A percentile compares a stretch with the other conserved stretches of the same genome.
Evolutionary conservation across 768 basidiomycete genomes (phyloP).

Genomic region (Mycena crocata): DNA sequence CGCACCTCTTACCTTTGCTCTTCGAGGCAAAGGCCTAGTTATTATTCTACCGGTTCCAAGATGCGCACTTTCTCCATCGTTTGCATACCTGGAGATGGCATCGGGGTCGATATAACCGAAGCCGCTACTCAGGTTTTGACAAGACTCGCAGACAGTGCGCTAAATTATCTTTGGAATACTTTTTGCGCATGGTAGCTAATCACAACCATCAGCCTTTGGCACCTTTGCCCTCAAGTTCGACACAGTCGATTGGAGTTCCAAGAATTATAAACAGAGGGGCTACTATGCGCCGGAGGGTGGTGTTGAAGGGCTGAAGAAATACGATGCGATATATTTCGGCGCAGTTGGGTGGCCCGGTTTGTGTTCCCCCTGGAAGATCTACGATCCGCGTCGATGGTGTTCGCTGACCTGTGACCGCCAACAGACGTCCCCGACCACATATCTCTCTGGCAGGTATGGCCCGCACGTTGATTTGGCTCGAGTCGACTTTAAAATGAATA

Average conservation of each 20-base stretch:
- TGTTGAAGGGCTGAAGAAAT: constrained; percentile 51
- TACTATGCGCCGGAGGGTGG: constrained; percentile 59
- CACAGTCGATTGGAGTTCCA: constrained; percentile 60
- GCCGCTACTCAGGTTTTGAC: constrained; percentile 60
- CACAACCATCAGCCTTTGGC: too few species aligned
- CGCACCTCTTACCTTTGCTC: not conserved
- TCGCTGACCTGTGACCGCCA: not conserved
- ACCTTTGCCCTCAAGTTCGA: constrained; percentile 57
- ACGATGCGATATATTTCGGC: constrained; percentile 62
- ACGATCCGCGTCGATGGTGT: constrained; percentile 24
- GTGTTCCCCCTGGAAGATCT: constrained; percentile 2
- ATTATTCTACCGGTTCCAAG: constrained; percentile 2
- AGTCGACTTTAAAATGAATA: not conserved
- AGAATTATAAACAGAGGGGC: constrained; percentile 59
- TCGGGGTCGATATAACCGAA: constrained; percentile 64
- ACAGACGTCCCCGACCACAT: constrained; percentile 63
- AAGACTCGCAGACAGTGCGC: constrained; percentile 52
- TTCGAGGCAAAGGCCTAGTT: too few species aligned
- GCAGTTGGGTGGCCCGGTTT: constrained; percentile 46
- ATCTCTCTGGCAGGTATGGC: constrained; percentile 61
- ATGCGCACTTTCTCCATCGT: constrained; percentile 54
- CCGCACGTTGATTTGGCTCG: too few species aligned
- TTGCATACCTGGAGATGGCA: constrained; percentile 65
- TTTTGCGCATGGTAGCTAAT: too few species aligned
- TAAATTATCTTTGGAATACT: too few species aligned